phyloP scores from a whole-genome alignment of 140 eudicot genomes.

The Erigeron philadelphicus region DNA sequence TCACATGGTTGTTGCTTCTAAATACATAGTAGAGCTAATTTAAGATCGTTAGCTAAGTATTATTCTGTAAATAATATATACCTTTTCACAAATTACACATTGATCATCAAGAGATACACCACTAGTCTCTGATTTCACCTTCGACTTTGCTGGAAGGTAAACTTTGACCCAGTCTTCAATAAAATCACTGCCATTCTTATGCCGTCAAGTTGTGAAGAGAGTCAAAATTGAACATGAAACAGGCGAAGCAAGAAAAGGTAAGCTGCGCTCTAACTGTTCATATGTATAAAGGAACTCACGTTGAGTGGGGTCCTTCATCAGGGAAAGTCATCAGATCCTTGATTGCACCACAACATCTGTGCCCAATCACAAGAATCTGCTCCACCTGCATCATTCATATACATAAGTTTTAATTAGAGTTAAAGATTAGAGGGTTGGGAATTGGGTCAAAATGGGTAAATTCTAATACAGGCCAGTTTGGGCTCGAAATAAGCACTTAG shows the following conservation, averaged over 20 bases:
- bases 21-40: background rate
- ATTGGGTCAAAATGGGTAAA: too few relatives aligned
- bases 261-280: background rate
- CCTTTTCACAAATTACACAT: conserved; percentile 72
- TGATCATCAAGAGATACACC: conserved; percentile 47
- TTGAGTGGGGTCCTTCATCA: conserved; percentile 52
- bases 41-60: background rate
- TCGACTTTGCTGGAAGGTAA: conserved; percentile 66
- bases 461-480: too few relatives aligned
- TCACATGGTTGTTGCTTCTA: background rate
- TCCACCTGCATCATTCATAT: conserved; percentile 46
- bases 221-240: conserved; percentile 12
- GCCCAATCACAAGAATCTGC: conserved; percentile 88
- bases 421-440: background rate
- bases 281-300: conserved; percentile 40
- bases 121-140: conserved; percentile 49
- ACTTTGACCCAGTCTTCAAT: conserved; percentile 92
- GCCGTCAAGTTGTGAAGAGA: background rate
- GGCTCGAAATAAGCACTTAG: too few relatives aligned
- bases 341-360: conserved; percentile 94
- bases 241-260: background rate
- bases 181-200: conserved; percentile 54
- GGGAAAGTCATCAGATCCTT: conserved; percentile 95
- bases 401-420: conserved; percentile 1
- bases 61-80: conserved; percentile 19